Percentiles rank a stretch among this genome's conserved stretches.
Conservation (phyloP, 345 rosid genomes). For the Rhizophora mangle region DNA sequence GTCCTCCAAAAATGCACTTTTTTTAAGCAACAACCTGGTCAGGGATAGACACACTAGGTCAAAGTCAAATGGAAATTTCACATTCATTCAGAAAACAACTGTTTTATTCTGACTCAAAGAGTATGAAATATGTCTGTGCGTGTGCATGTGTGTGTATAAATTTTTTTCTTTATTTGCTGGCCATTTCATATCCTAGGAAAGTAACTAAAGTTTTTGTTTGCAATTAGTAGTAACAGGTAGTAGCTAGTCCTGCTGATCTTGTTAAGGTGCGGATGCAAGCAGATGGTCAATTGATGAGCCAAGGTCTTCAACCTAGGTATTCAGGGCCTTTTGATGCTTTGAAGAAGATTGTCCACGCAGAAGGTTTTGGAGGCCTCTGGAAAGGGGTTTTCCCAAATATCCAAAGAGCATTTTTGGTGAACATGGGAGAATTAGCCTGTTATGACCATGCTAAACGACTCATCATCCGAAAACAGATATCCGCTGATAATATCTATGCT, state of each 20-base stretch:
- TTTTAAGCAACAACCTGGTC: background rate
- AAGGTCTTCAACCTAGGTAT: conserved; percentile 69
- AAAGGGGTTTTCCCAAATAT: conserved; percentile 82
- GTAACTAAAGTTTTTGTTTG: conserved; percentile 12
- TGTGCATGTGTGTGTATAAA: too few species aligned
- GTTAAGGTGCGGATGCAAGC: conserved; percentile 95
- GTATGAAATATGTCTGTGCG: too few species aligned
- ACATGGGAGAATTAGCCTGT: conserved; percentile 91
- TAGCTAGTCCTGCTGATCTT: conserved; percentile 93
- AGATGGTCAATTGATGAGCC: conserved; percentile 49
- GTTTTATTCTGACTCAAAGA: too few species aligned
- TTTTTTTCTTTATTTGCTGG: background rate
- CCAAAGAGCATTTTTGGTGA: conserved; percentile 83
- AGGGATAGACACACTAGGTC: background rate
- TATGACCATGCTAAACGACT: conserved; percentile 83
- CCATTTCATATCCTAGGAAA: background rate
- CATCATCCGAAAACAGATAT: conserved; percentile 46
- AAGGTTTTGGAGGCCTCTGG: conserved; percentile 71
- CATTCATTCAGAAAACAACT: background rate
- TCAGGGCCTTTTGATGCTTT: conserved; percentile 61
- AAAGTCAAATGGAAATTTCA: background rate
- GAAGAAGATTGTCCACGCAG: conserved; percentile 44
- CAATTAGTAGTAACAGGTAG: conserved; percentile 55
- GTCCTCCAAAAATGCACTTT: too few species aligned
- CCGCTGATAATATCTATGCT: conserved; percentile 61